Evolutionary conservation across 805 yeast species (phyloP).

Genomic region (Dipodascopsis tothii): DNA sequence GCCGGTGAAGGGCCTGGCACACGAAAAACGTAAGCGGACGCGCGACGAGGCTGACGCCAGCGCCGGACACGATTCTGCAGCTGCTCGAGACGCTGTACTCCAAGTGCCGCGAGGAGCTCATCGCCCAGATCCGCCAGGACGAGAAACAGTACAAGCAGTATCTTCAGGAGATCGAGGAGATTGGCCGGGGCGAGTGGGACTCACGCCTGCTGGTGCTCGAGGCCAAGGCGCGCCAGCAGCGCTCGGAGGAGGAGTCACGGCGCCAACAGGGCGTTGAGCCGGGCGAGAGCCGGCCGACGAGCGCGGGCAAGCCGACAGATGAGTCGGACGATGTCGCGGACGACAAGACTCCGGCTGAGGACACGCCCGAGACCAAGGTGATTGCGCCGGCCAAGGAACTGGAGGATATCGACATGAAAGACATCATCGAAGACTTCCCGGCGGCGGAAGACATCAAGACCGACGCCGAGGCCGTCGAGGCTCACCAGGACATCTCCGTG

Average conservation of each 20-base stretch:
- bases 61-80: background rate
- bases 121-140: conserved; percentile 26
- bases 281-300: background rate
- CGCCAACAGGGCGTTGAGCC: background rate
- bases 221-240: conserved; percentile 3
- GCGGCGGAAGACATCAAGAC: conserved; percentile 5
- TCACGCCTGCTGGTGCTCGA: conserved; percentile 29
- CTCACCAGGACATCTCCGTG: no score
- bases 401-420: conserved; percentile 15
- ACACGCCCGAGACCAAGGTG: conserved; percentile 1
- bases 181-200: conserved; percentile 39
- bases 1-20: conserved; percentile 2
- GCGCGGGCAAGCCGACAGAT: conserved; percentile 3
- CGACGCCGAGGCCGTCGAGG: background rate
- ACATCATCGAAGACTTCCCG: conserved; percentile 10
- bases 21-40: no score
- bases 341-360: conserved; percentile 1
- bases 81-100: conserved; percentile 18
- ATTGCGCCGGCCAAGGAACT: conserved; percentile 14
- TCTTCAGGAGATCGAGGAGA: conserved; percentile 36
- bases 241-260: background rate
- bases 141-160: conserved; percentile 35
- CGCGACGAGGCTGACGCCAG: background rate
- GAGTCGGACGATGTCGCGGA: conserved; percentile 1
- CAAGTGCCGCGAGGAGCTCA: conserved; percentile 17